phyloP scores from a whole-genome alignment of 352 stramenopile species.

The Albugo laibachii region DNA sequence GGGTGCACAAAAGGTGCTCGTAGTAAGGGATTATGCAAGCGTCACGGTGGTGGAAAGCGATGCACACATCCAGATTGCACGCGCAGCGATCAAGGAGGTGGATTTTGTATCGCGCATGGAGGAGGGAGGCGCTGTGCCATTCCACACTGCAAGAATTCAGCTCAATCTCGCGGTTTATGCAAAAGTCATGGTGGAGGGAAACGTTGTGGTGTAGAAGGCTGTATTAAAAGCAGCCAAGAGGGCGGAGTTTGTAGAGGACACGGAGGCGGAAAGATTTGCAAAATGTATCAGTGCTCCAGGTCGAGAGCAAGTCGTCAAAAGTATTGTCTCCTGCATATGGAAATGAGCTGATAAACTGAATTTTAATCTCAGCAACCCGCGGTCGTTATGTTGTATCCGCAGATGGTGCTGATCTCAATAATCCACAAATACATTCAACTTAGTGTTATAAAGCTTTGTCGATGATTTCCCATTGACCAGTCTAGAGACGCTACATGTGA shows the following conservation, averaged over 20 bases:
- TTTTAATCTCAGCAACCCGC: too few species aligned
- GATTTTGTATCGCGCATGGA: constrained; percentile 66
- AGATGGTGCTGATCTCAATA: too few species aligned
- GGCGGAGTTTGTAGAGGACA: constrained; percentile 33
- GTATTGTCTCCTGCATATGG: too few species aligned
- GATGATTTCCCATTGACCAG: too few species aligned
- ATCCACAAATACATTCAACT: too few species aligned
- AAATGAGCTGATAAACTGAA: too few species aligned
- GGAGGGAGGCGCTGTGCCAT: constrained; percentile 46
- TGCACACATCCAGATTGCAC: constrained; percentile 30
- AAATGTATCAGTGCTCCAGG: too few species aligned
- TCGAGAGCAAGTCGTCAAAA: too few species aligned
- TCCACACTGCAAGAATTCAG: constrained; percentile 43
- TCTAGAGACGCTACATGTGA: too few species aligned
- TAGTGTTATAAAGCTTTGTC: too few species aligned
- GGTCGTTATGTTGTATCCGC: too few species aligned
- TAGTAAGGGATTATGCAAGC: constrained; percentile 68
- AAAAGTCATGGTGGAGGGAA: constrained; percentile 47
- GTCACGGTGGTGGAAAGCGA: constrained; percentile 63
- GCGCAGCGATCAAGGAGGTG: constrained; percentile 70
- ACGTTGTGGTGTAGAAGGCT: constrained; percentile 13
- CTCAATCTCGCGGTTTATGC: constrained; percentile 45
- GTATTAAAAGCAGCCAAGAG: constrained; percentile 11
- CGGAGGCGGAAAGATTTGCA: constrained; percentile 2
- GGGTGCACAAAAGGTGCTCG: constrained; percentile 57